phyloP scores from a whole-genome alignment of 2,329 filamentous ascomycete genomes.

The Neopestalotiopsis rosae region DNA sequence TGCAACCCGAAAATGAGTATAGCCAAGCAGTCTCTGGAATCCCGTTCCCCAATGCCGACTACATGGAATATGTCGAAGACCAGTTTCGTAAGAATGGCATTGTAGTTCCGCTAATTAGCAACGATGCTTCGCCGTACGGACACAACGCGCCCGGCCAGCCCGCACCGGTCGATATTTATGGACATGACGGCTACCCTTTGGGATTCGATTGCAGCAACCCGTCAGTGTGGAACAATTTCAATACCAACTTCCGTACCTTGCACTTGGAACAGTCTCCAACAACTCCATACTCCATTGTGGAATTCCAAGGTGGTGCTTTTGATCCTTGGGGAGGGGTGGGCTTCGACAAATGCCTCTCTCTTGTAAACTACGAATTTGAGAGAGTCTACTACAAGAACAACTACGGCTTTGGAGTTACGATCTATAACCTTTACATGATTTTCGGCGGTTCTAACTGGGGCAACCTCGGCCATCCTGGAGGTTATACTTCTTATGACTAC shows the following conservation, averaged over 20 bases:
- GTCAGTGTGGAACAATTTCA: conserved; percentile 62
- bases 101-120: conserved; percentile 75
- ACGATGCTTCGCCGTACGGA: conserved; percentile 66
- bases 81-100: conserved; percentile 71
- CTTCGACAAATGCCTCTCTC: conserved; percentile 66
- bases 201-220: conserved; percentile 49
- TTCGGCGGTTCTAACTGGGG: conserved; percentile 87
- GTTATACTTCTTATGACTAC: conserved; percentile 65
- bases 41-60: conserved; percentile 63
- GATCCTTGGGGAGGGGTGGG: conserved; percentile 76
- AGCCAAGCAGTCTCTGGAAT: conserved; percentile 52
- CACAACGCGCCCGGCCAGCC: conserved; percentile 71
- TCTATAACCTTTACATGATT: conserved; percentile 67
- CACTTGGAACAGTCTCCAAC: conserved; percentile 65
- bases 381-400: conserved; percentile 82
- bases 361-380: conserved; percentile 74
- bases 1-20: conserved; percentile 84
- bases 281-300: conserved; percentile 56
- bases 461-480: conserved; percentile 73
- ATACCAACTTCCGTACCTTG: conserved; percentile 55
- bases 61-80: conserved; percentile 73
- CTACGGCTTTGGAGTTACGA: conserved; percentile 66
- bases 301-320: conserved; percentile 72
- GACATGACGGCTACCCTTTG: conserved; percentile 44
- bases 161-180: conserved; percentile 61